Evolutionary conservation across 2,329 filamentous ascomycete genomes (phyloP).

Genomic region (Balansia obtecta): DNA sequence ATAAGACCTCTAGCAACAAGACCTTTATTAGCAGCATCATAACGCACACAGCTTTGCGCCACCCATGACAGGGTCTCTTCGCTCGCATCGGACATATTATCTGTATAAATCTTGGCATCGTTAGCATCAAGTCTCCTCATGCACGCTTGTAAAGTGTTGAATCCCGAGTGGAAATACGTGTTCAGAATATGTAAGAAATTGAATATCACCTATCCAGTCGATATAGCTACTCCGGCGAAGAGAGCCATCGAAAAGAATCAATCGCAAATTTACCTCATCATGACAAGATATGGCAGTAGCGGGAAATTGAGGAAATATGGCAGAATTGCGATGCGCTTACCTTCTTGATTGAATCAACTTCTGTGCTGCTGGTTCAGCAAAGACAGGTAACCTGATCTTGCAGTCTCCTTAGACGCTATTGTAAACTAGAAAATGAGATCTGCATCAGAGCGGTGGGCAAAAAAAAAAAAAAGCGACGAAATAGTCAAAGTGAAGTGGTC

Average conservation of each 20-base stretch:
- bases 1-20: too few species aligned
- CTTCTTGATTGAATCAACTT: not conserved
- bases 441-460: too few species aligned
- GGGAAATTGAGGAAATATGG: constrained; percentile 1
- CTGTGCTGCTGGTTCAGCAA: not conserved
- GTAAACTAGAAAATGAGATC: too few species aligned
- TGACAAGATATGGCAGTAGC: constrained; percentile 20
- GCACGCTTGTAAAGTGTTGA: too few species aligned
- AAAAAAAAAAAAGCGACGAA: not conserved
- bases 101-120: not conserved
- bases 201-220: constrained; percentile 71
- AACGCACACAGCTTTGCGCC: too few species aligned
- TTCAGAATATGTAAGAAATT: constrained; percentile 99
- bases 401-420: not conserved
- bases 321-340: not conserved
- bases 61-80: too few species aligned
- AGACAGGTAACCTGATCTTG: not conserved
- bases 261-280: constrained; percentile 99
- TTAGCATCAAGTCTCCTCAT: not conserved
- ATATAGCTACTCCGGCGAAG: constrained; percentile 84
- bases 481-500: not conserved
- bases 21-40: too few species aligned
- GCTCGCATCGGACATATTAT: too few species aligned
- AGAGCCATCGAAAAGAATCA: constrained; percentile 75
- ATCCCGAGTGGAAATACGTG: not conserved